Evolutionary conservation across 2,329 filamentous ascomycete genomes (phyloP).

Genomic region (Colletotrichum orchidophilum): DNA sequence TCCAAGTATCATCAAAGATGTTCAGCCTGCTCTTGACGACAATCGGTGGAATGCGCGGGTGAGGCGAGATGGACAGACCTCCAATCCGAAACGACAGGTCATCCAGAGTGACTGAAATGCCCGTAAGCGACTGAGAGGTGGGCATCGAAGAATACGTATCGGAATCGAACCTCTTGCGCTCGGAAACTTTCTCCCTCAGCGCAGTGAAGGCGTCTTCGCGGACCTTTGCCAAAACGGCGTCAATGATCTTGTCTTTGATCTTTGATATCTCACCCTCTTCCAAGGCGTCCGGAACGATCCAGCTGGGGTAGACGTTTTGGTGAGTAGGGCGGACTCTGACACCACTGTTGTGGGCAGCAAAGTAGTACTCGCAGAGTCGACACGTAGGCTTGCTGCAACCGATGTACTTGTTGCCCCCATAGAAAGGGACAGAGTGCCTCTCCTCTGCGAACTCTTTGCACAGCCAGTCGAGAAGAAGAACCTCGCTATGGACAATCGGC

Average conservation of each 20-base stretch:
- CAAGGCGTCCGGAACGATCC: slow-evolving; percentile 29
- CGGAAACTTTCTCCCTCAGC: slow-evolving; percentile 18
- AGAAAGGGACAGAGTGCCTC: slow-evolving; percentile 12
- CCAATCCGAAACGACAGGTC: neutral
- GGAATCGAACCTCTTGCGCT: slow-evolving; percentile 17
- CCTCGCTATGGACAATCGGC: slow-evolving; percentile 34
- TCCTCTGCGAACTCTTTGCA: neutral
- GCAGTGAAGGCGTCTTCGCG: slow-evolving; percentile 9
- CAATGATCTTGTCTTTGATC: neutral
- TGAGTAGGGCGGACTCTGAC: slow-evolving; percentile 31
- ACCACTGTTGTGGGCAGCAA: slow-evolving; percentile 25
- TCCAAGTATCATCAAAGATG: neutral
- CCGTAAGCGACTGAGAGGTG: neutral
- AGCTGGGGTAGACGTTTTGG: slow-evolving; percentile 33
- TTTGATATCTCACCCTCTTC: neutral
- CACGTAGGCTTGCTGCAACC: slow-evolving; percentile 38
- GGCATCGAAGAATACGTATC: neutral
- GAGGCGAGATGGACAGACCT: neutral
- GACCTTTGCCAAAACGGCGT: neutral
- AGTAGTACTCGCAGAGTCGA: slow-evolving; percentile 36
- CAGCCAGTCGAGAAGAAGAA: slow-evolving; percentile 28
- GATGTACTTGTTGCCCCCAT: slow-evolving; percentile 34
- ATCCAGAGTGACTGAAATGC: neutral
- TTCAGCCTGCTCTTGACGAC: neutral
- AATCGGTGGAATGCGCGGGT: neutral